phyloP scores from a whole-genome alignment of 148 eudicot genomes.

The Vaccinium darrowii region DNA sequence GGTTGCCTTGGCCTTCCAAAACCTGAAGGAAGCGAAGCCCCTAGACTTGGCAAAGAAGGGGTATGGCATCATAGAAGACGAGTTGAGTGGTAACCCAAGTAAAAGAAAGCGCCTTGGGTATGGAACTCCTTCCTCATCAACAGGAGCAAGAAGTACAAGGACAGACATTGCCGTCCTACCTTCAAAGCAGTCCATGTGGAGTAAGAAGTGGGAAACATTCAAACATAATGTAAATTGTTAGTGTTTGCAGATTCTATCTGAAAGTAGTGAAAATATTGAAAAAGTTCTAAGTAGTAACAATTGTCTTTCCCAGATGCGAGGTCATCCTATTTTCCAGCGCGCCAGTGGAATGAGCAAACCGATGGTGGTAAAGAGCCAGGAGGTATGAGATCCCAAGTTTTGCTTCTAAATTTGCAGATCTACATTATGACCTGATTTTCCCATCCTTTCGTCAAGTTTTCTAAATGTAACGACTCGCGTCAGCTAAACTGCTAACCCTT shows the following conservation, averaged over 20 bases:
- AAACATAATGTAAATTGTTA: conserved; percentile 46
- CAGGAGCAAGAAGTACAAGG: conserved; percentile 66
- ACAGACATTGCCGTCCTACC: conserved; percentile 77
- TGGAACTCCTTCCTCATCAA: conserved; percentile 41
- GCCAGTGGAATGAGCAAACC: conserved; percentile 75
- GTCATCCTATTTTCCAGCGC: conserved; percentile 76
- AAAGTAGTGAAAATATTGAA: background rate
- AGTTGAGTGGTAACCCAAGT: conserved; percentile 66
- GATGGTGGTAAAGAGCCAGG: conserved; percentile 75
- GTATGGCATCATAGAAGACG: conserved; percentile 74
- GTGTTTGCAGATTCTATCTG: background rate
- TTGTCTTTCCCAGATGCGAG: conserved; percentile 54
- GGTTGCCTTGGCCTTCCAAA: conserved; percentile 66
- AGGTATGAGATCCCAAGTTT: conserved; percentile 33
- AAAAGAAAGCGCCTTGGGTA: conserved; percentile 62
- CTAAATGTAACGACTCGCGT: background rate
- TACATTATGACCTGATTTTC: background rate
- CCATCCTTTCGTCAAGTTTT: background rate
- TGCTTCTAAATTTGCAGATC: background rate
- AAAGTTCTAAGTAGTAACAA: background rate
- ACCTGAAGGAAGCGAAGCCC: conserved; percentile 77
- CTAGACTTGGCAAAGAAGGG: conserved; percentile 82
- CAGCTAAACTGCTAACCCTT: background rate
- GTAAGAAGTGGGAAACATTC: conserved; percentile 75
- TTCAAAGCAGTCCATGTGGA: conserved; percentile 64